These are phyloP conservation scores for Venturia effusa DNA, from an alignment of 2,329 filamentous ascomycete genomes.

Conservation along the genomic window DNA sequence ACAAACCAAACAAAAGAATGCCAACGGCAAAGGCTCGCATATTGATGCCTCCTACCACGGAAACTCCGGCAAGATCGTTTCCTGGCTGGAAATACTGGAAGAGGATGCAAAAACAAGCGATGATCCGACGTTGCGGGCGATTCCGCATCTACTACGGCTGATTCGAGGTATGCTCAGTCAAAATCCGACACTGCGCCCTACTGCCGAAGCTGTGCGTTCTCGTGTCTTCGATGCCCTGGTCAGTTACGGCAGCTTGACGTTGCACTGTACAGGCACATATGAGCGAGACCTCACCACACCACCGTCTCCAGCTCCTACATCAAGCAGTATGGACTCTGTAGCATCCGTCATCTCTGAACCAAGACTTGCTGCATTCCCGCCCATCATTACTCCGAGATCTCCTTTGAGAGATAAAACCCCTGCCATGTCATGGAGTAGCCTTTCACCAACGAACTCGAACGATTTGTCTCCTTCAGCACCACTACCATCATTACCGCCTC, in stretches of 20 bases:
- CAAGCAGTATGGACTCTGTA: not conserved
- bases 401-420: not conserved
- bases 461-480: not conserved
- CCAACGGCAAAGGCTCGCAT: conserved; percentile 39
- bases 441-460: not conserved
- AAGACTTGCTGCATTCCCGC: not conserved
- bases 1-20: conserved; percentile 50
- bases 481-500: not conserved
- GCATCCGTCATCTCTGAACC: not conserved
- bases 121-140: conserved; percentile 26
- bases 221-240: conserved; percentile 20
- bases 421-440: not conserved
- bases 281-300: not conserved
- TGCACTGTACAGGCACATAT: not conserved
- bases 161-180: conserved; percentile 31
- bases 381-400: not conserved
- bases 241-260: conserved; percentile 18
- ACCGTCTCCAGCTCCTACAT: not conserved
- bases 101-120: conserved; percentile 35
- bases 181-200: conserved; percentile 30
- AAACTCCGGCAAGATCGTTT: conserved; percentile 56
- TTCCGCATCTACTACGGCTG: conserved; percentile 31
- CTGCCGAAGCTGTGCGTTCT: conserved; percentile 30
- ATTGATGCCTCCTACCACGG: conserved; percentile 63
- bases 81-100: conserved; percentile 54